Percentiles rank a stretch among this genome's conserved stretches.
These are phyloP conservation scores for Lyophyllum semitale DNA, from an alignment of 768 basidiomycete genomes.

Conservation along the genomic window DNA sequence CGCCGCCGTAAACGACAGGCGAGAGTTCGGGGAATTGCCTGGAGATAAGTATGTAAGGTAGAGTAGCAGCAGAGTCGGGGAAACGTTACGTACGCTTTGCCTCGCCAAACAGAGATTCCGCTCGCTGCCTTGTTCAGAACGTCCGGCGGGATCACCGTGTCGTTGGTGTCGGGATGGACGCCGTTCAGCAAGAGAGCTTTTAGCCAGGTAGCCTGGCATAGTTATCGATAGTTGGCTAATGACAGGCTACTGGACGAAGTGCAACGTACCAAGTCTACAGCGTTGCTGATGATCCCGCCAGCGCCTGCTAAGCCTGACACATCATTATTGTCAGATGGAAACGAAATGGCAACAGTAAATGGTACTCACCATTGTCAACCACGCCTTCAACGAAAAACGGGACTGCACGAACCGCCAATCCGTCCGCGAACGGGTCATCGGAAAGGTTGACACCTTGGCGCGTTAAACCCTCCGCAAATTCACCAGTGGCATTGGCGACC, in stretches of 20 bases:
- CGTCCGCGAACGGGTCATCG: neutral
- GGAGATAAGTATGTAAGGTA: neutral
- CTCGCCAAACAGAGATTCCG: conserved; percentile 22
- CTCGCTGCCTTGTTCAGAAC: conserved; percentile 23
- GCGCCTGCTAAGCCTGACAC: conserved; percentile 20
- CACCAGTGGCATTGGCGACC: conserved; percentile 19
- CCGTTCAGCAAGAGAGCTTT: conserved; percentile 18
- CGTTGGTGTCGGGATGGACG: conserved; percentile 24
- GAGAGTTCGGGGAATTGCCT: conserved; percentile 22
- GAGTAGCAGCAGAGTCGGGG: neutral
- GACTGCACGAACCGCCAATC: neutral
- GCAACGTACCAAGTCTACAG: conserved; percentile 19
- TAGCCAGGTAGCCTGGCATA: conserved; percentile 19
- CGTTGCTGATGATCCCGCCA: conserved; percentile 25
- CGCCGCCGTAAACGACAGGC: conserved; percentile 29
- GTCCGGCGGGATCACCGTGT: conserved; percentile 23
- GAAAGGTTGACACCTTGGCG: conserved; percentile 12
- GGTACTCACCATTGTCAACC: too few species aligned
- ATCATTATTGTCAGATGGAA: neutral
- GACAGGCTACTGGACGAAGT: too few species aligned
- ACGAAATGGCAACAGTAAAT: too few species aligned
- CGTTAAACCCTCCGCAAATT: conserved; percentile 22
- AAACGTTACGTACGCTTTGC: conserved; percentile 10
- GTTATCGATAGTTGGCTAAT: neutral
- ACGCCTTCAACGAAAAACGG: neutral